Evolutionary conservation across 208 protist genomes (phyloP).

Genomic region (Acanthamoeba lenticulata): DNA sequence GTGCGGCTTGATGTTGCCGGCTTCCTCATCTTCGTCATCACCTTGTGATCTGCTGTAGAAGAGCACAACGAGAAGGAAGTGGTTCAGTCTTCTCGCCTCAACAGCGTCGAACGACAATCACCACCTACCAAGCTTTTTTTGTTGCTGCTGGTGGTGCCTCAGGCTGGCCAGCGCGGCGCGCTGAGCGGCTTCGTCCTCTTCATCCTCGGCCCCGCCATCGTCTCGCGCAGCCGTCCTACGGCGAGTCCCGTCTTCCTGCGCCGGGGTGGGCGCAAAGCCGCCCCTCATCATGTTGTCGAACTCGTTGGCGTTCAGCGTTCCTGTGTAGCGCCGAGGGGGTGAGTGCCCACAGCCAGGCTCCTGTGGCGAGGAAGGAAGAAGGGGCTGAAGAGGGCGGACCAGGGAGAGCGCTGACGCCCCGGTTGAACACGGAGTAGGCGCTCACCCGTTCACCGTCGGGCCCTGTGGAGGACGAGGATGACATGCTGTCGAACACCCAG

Average conservation of each 20-base stretch:
- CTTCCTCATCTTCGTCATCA: neutral
- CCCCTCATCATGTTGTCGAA: slow-evolving; percentile 21
- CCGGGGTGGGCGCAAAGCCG: neutral
- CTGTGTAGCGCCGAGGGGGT: neutral
- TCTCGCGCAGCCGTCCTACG: neutral
- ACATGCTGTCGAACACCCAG: slow-evolving; percentile 11
- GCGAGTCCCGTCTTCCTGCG: neutral
- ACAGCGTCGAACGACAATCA: too few species aligned
- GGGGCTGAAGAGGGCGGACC: neutral
- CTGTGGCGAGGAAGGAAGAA: neutral
- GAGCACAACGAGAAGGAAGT: too few species aligned
- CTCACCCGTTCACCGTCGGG: neutral
- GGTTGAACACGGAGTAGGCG: neutral
- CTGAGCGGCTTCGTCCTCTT: neutral
- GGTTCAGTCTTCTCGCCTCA: neutral
- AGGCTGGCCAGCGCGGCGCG: neutral
- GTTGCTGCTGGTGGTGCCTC: too few species aligned
- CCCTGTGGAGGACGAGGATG: neutral
- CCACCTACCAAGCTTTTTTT: too few species aligned
- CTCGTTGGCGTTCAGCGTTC: neutral
- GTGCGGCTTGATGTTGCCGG: neutral
- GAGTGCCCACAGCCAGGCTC: neutral
- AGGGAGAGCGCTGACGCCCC: neutral
- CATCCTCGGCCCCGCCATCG: neutral
- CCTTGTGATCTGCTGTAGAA: too few species aligned